Evolutionary conservation across 2,329 filamentous ascomycete genomes (phyloP).

Genomic region (Sarocladium brachiariae): DNA sequence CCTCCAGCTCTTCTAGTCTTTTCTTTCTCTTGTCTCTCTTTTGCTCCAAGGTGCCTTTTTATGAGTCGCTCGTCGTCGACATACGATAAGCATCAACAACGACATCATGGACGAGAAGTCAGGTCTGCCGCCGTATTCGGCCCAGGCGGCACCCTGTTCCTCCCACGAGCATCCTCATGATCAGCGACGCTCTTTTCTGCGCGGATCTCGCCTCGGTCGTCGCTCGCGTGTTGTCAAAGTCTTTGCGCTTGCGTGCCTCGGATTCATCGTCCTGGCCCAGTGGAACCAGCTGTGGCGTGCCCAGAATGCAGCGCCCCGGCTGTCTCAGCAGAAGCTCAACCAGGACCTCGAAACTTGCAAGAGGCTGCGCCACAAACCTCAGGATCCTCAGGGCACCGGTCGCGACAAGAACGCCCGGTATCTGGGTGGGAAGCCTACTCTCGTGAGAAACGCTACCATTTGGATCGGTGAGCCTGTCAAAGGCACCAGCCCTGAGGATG

Average conservation of each 20-base stretch:
- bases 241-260: constrained; percentile 39
- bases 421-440: constrained; percentile 50
- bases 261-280: constrained; percentile 43
- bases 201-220: constrained; percentile 25
- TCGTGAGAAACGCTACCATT: constrained; percentile 60
- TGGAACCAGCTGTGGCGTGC: constrained; percentile 34
- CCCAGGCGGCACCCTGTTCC: background rate
- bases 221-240: constrained; percentile 38
- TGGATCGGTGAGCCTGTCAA: constrained; percentile 56
- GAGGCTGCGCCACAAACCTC: constrained; percentile 45
- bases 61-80: no score
- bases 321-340: constrained; percentile 44
- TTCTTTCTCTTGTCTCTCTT: no score
- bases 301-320: constrained; percentile 15
- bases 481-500: constrained; percentile 45
- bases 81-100: no score
- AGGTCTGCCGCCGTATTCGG: constrained; percentile 10
- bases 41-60: no score
- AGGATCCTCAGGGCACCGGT: constrained; percentile 47
- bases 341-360: constrained; percentile 49
- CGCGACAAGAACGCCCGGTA: constrained; percentile 56
- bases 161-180: background rate
- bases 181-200: constrained; percentile 10
- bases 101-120: constrained; percentile 14
- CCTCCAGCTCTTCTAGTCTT: no score